phyloP scores from a whole-genome alignment of 176 grass and related monocot genomes.

The Phoenix dactylifera region DNA sequence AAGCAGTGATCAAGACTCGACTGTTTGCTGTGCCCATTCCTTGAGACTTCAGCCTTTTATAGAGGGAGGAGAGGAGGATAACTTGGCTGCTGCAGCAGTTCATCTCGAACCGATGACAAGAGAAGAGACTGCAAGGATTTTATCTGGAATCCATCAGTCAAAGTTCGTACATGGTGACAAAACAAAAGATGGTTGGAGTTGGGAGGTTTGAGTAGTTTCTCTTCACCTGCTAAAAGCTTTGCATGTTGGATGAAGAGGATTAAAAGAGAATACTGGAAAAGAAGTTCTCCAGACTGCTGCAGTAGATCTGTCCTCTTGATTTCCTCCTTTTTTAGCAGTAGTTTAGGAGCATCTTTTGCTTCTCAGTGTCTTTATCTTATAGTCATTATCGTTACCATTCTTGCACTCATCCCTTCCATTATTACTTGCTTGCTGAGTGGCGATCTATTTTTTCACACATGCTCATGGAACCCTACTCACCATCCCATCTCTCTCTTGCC shows the following conservation, averaged over 20 bases:
- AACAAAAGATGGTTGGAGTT: slow-evolving; percentile 48
- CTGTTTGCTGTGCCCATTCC: no score
- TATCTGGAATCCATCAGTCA: slow-evolving; percentile 51
- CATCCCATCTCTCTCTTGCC: neutral
- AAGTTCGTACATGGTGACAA: slow-evolving; percentile 64
- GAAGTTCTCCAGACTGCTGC: slow-evolving; percentile 1
- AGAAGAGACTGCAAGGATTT: slow-evolving; percentile 27
- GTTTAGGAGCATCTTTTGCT: slow-evolving; percentile 11
- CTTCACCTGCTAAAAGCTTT: slow-evolving; percentile 90
- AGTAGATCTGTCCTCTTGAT: neutral
- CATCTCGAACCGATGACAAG: slow-evolving; percentile 29
- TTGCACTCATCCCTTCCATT: neutral
- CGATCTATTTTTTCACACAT: no score
- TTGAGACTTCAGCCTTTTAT: neutral
- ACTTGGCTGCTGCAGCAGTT: slow-evolving; percentile 29
- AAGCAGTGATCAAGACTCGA: slow-evolving; percentile 1
- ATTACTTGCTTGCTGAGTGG: no score
- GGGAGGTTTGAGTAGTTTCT: slow-evolving; percentile 50
- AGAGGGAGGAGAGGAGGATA: neutral
- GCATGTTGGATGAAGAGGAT: slow-evolving; percentile 37
- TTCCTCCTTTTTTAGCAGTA: no score
- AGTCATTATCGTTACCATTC: slow-evolving; percentile 3
- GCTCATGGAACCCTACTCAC: no score
- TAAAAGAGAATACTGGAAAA: slow-evolving; percentile 14
- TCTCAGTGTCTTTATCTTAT: neutral